Evolutionary conservation across 2,329 filamentous ascomycete genomes (phyloP).

Genomic region (Colletotrichum truncatum): DNA sequence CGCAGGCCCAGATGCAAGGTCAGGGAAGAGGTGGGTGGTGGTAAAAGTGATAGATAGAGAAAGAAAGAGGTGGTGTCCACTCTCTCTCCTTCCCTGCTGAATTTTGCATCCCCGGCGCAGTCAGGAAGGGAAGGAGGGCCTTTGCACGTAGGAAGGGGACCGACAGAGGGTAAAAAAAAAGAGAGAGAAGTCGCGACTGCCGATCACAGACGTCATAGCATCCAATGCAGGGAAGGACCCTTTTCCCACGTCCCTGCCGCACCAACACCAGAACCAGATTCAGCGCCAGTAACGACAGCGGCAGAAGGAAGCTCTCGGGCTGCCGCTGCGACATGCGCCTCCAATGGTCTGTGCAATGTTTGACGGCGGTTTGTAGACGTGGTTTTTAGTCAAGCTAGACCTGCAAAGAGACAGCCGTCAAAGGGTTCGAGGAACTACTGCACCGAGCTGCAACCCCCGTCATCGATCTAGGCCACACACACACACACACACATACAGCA

Average conservation of each 20-base stretch:
- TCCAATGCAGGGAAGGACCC: background rate
- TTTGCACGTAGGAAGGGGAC: background rate
- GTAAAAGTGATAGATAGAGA: background rate
- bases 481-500: too few relatives aligned
- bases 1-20: too few relatives aligned
- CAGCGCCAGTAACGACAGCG: too few relatives aligned
- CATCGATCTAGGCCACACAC: too few relatives aligned
- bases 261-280: too few relatives aligned
- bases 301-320: too few relatives aligned
- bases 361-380: constrained; percentile 17
- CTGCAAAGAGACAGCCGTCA: constrained; percentile 4
- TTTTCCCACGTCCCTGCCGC: too few relatives aligned
- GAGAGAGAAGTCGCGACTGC: background rate
- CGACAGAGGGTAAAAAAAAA: background rate
- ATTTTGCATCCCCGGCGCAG: too few relatives aligned
- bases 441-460: constrained; percentile 2
- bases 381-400: background rate
- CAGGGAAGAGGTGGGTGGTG: background rate
- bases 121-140: too few relatives aligned
- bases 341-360: constrained; percentile 18
- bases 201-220: constrained; percentile 24
- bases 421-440: background rate
- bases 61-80: background rate
- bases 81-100: background rate
- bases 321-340: constrained; percentile 17